These are phyloP conservation scores for Artomyces pyxidatus DNA, from an alignment of 768 basidiomycete genomes.

Conservation along the genomic window DNA sequence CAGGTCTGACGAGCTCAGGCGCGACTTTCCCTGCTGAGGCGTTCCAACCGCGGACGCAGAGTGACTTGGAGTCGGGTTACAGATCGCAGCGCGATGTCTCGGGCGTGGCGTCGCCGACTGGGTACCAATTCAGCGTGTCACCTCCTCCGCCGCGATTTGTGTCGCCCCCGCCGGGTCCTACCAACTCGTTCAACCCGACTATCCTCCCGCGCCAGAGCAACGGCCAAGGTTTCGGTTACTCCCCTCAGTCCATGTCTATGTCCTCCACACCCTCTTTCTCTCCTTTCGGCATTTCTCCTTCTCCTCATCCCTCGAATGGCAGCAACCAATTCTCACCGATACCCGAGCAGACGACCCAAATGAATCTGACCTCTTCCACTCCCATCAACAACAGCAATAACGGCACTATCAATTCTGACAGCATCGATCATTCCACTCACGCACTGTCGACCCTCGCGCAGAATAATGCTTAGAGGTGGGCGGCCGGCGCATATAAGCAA, in stretches of 20 bases:
- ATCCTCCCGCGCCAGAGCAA: constrained; percentile 18
- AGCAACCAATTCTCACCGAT: constrained; percentile 18
- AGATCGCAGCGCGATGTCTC: constrained; percentile 20
- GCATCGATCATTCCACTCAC: constrained; percentile 15
- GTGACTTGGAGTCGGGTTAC: constrained; percentile 19
- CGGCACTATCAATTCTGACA: constrained; percentile 18
- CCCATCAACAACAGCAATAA: constrained; percentile 14
- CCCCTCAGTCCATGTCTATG: constrained; percentile 13
- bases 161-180: constrained; percentile 24
- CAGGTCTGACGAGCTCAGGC: constrained; percentile 8
- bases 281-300: constrained; percentile 29
- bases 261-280: constrained; percentile 24
- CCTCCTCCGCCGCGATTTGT: constrained; percentile 30
- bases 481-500: constrained; percentile 10
- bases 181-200: constrained; percentile 12
- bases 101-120: constrained; percentile 24
- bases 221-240: constrained; percentile 20
- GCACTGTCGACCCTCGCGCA: constrained; percentile 14
- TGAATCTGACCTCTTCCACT: constrained; percentile 13
- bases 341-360: constrained; percentile 18
- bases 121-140: constrained; percentile 26
- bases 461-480: constrained; percentile 13
- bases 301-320: constrained; percentile 19
- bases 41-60: constrained; percentile 10
- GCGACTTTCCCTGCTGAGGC: constrained; percentile 9